Evolutionary conservation across 2,329 filamentous ascomycete genomes (phyloP).

Genomic region (Anisogramma anomala): DNA sequence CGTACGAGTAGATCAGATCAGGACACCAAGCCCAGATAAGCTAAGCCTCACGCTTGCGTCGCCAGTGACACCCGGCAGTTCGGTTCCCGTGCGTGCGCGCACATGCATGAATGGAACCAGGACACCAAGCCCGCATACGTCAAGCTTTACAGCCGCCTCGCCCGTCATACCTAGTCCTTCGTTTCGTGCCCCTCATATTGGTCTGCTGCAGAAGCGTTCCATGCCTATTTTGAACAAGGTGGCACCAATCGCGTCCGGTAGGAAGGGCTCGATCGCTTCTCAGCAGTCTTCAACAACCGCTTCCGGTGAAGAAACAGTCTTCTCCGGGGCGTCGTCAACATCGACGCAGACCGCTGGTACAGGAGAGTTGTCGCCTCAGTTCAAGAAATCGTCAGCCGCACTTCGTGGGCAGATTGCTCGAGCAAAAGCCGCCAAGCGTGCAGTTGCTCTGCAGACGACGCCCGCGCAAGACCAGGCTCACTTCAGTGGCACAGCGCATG

Average conservation of each 20-base stretch:
- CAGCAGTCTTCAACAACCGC: conserved; percentile 26
- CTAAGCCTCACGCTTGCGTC: conserved; percentile 18
- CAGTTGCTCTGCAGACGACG: conserved; percentile 22
- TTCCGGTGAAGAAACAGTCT: conserved; percentile 25
- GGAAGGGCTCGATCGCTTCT: conserved; percentile 29
- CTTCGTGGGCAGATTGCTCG: conserved; percentile 86
- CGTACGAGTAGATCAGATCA: conserved; percentile 16
- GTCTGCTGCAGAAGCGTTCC: conserved; percentile 45
- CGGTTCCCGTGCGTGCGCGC: too few relatives aligned
- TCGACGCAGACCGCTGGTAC: conserved; percentile 26
- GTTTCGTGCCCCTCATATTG: too few relatives aligned
- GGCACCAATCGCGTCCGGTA: conserved; percentile 21
- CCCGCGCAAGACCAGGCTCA: conserved; percentile 15
- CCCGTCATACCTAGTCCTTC: conserved; percentile 35
- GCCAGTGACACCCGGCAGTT: conserved; percentile 34
- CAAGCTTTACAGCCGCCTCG: conserved; percentile 17
- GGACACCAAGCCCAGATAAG: conserved; percentile 31
- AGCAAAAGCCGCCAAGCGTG: conserved; percentile 70
- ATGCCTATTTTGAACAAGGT: conserved; percentile 28
- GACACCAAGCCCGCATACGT: conserved; percentile 31
- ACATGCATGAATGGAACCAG: too few relatives aligned
- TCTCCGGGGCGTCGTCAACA: conserved; percentile 26
- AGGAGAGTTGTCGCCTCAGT: conserved; percentile 24
- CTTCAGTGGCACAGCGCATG: conserved; percentile 14
- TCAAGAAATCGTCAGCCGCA: conserved; percentile 61